Evolutionary conservation across 768 basidiomycete species (phyloP).

Genomic region (Mycena belliarum): DNA sequence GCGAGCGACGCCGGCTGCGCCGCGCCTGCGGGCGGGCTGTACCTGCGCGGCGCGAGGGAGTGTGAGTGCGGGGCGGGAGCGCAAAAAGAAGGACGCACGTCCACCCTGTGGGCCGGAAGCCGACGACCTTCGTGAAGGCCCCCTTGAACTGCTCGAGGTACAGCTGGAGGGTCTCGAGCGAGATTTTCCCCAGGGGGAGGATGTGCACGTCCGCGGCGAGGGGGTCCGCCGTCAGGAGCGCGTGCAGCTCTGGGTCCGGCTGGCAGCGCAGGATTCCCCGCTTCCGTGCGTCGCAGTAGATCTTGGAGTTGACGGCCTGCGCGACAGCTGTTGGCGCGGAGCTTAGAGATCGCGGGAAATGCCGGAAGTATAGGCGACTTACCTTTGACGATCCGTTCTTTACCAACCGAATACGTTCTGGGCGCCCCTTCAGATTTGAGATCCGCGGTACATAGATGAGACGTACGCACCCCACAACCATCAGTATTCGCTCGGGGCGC

Average conservation of each 20-base stretch:
- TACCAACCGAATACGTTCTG: constrained; percentile 96
- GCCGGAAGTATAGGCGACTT: neutral
- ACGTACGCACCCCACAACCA: constrained; percentile 69
- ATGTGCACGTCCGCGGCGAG: constrained; percentile 80
- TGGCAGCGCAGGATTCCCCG: constrained; percentile 81
- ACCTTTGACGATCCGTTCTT: constrained; percentile 98
- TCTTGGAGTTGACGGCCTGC: constrained; percentile 71
- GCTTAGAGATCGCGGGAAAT: neutral
- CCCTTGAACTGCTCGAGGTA: constrained; percentile 79
- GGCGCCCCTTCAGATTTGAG: neutral
- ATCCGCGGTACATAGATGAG: neutral
- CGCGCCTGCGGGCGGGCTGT: constrained; percentile 63
- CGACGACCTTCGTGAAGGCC: constrained; percentile 70
- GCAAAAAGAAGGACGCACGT: constrained; percentile 63
- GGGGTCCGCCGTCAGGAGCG: constrained; percentile 77
- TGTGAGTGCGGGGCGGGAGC: too few species aligned
- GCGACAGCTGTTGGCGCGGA: constrained; percentile 67
- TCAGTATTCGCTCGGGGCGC: constrained; percentile 44
- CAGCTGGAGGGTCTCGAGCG: constrained; percentile 70
- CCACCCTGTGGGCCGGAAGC: constrained; percentile 96
- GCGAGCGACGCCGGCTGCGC: constrained; percentile 64
- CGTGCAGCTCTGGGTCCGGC: constrained; percentile 78
- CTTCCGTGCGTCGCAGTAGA: constrained; percentile 90
- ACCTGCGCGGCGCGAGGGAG: constrained; percentile 50
- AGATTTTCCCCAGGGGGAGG: constrained; percentile 74